These are phyloP conservation scores for Piper betle DNA, from an alignment of 164 flowering plant genomes.

Conservation along the genomic window DNA sequence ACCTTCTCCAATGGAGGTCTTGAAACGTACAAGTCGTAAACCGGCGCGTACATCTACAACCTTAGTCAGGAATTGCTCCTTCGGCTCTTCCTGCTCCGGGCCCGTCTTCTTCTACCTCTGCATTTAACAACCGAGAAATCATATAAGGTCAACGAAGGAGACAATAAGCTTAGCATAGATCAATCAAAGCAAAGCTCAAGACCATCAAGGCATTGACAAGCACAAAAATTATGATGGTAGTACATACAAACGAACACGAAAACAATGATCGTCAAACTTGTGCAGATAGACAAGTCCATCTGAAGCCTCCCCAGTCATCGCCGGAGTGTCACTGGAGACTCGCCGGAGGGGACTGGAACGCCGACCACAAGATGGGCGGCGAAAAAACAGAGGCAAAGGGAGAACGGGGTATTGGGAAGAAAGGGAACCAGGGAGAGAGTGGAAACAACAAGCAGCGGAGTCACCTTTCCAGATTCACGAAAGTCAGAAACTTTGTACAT, in stretches of 20 bases:
- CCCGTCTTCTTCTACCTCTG: background rate
- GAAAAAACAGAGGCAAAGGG: background rate
- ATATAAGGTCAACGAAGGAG: too few relatives aligned
- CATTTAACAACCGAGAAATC: background rate
- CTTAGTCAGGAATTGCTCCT: background rate
- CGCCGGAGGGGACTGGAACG: background rate
- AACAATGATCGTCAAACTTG: background rate
- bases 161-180: background rate
- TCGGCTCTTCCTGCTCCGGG: background rate
- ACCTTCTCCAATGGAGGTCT: too few relatives aligned
- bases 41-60: background rate
- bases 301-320: background rate
- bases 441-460: background rate
- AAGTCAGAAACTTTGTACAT: constrained; percentile 37
- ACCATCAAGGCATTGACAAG: too few relatives aligned
- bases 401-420: background rate
- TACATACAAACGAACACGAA: too few relatives aligned
- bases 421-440: background rate
- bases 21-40: background rate
- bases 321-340: too few relatives aligned
- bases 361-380: background rate
- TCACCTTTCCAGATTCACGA: constrained; percentile 11
- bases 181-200: background rate
- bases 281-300: background rate
- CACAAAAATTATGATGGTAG: too few relatives aligned